Conservation (phyloP, 768 basidiomycete genomes). For the Tulasnella sp. region DNA sequence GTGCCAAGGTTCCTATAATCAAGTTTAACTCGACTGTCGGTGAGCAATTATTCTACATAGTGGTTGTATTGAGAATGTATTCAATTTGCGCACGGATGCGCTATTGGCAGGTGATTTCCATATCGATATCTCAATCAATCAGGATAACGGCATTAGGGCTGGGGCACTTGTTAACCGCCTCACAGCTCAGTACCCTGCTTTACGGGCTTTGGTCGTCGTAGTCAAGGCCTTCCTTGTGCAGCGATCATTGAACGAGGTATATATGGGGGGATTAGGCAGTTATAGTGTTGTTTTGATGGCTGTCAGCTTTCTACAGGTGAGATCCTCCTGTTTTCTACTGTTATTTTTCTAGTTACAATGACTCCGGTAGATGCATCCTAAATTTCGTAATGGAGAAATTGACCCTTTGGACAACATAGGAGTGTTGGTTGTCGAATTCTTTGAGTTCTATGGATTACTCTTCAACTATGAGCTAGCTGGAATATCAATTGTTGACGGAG, state of each 20-base stretch:
- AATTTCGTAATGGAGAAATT: constrained; percentile 77
- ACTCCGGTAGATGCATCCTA: constrained; percentile 95
- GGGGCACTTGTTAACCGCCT: constrained; percentile 73
- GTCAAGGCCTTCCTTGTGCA: constrained; percentile 85
- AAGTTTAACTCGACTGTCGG: constrained; percentile 79
- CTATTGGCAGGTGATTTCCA: constrained; percentile 47
- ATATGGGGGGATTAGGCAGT: constrained; percentile 84
- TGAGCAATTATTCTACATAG: constrained; percentile 22
- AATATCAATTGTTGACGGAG: constrained; percentile 76
- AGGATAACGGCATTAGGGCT: constrained; percentile 67
- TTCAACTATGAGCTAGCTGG: constrained; percentile 89
- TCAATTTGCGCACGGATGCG: neutral
- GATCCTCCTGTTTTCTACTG: constrained; percentile 13
- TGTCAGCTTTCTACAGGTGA: constrained; percentile 81
- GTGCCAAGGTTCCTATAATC: constrained; percentile 91
- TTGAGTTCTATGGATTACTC: constrained; percentile 82
- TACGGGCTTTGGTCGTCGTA: constrained; percentile 74
- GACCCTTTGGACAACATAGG: constrained; percentile 80
- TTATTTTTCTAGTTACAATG: neutral
- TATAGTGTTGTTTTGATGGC: constrained; percentile 90
- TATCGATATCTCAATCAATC: constrained; percentile 91
- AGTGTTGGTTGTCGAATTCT: constrained; percentile 92
- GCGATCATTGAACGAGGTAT: constrained; percentile 95
- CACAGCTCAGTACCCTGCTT: constrained; percentile 57
- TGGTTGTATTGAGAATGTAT: constrained; percentile 20